Base-by-base conservation (phyloP, 148 eudicot genomes). In the Drosera capensis region DNA sequence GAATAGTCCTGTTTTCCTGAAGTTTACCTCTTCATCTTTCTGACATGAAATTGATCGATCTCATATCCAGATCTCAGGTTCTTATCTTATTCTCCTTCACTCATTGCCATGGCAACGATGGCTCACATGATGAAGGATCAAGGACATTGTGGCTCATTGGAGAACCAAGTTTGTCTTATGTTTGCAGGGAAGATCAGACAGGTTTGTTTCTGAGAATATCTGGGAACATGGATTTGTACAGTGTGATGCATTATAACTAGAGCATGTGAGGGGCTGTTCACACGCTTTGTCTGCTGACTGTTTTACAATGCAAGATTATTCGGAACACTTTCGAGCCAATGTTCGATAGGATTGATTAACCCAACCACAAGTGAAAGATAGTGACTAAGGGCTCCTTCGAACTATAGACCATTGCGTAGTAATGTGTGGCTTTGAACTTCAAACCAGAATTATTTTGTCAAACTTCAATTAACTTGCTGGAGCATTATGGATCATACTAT, bases 81-180 rank as follows among this genome's bases (percentile, higher is more conserved):
- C 57, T 38, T 52, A 53, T 48, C 44, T 62, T 73, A 68, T 60
- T 70, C 43, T 46, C 86, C 95, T 23, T 86, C 95, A 28, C 80
- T 62, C 18, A 19, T 78, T 55, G 93, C 93, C 58, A 63, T 64
- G 64, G 87, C 81, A 28, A 57, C 66, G 50, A 69, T 75, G 78
- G 36, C 68, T 21, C 60, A 63, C 53, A 75, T 68, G 45, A 47
- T 81, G 61, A 60, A 72, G 62, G 93, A 86, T 58, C 64, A 66
- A 25, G 66, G 68, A 22, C 48, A 64, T 8, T 48, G 42, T 44
- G 50, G 51, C 49, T 48, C 63, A 15, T 12, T 55, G 44, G 73
- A 73, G 36, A 55, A 61, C 20, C 61, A 68, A 39, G 66, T 43
- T 56, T 65, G 60, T 51, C 58, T 80, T 1, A 63, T 68, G 59